phyloP scores from a whole-genome alignment of 1,284 basidiomycete genomes.

The Ganoderma meredithae region DNA sequence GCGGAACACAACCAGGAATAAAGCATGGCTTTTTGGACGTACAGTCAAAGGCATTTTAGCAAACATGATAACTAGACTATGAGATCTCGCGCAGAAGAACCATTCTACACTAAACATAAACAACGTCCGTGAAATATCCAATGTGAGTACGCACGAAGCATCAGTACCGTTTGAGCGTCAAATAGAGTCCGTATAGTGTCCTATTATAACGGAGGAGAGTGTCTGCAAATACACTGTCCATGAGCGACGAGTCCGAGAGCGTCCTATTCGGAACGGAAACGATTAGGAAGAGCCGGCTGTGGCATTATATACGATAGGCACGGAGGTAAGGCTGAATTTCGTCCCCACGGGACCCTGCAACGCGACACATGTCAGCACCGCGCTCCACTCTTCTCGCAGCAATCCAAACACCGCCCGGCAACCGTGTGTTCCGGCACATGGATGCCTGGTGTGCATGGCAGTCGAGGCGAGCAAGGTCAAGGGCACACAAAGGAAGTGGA shows the following conservation, averaged over 20 bases:
- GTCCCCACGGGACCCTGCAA: constrained; percentile 40
- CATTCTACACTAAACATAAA: background rate
- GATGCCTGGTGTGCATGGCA: background rate
- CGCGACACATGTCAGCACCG: constrained; percentile 10
- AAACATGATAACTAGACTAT: background rate
- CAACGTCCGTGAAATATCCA: background rate
- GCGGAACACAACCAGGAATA: background rate
- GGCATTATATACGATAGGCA: constrained; percentile 42
- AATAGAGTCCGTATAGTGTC: background rate
- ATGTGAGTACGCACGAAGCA: background rate
- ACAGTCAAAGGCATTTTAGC: background rate
- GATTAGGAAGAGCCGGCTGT: constrained; percentile 29
- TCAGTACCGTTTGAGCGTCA: background rate
- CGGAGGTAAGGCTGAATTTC: constrained; percentile 38
- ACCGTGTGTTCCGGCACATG: background rate
- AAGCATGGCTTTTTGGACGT: background rate
- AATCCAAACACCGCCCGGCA: background rate
- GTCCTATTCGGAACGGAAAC: constrained; percentile 7
- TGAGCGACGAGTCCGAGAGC: constrained; percentile 14
- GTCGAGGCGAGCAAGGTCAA: background rate
- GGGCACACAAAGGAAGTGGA: constrained; percentile 2
- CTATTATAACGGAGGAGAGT: background rate
- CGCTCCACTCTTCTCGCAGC: background rate
- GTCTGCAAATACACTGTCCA: constrained; percentile 15
- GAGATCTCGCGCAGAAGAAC: background rate